Base-by-base conservation (phyloP, 768 basidiomycete species). In the Suillus alpinus region DNA sequence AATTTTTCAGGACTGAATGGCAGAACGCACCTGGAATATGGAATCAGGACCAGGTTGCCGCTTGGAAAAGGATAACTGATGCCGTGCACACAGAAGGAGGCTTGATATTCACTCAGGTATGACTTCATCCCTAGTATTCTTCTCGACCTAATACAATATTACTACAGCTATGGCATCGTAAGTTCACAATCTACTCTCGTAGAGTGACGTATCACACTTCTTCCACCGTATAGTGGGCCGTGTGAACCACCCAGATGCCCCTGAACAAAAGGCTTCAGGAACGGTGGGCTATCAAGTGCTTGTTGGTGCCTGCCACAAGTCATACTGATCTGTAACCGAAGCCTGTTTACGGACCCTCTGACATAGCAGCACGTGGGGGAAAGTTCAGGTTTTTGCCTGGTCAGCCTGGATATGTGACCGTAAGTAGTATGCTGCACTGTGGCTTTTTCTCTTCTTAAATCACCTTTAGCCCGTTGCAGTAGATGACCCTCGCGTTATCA, bases 261-360 rank as follows among this genome's bases (percentile, higher is more conserved):
- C 78, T 1, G 73, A 78, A 60, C 80, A 80, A 36, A 78, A 65
- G 37, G 60, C 70, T 36, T 68, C 77, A 2, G 76, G 77, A 36
- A 64, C 62, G 31, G 77, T 78, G 55, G 49, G 69, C 34, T 53
- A 5, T 10, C 20, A 39, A 20, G 0, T 36, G 6, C 13, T 16
- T 20, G 23, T 10, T 18, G 6, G 1, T 29, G 26, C 26, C 4
- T 40, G 31, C 43, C 1, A 31, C 12, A 36, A 10, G 26, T 50
- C 43, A 7, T 55, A 14, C 46, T 57, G 55, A 51, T 32, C 9
- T 34, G 31, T 46, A 46, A 20, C 49, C 44, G 10, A 36, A 80
- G 78, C 77, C 78, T 14, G 79, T 81, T 9, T 80, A 78, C 49
- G 80, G 69, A 2, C 80, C 81, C 13, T 81, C 80, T 18, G 75